Conservation (phyloP, 495 filamentous ascomycete genomes). For the Podospora australis region DNA sequence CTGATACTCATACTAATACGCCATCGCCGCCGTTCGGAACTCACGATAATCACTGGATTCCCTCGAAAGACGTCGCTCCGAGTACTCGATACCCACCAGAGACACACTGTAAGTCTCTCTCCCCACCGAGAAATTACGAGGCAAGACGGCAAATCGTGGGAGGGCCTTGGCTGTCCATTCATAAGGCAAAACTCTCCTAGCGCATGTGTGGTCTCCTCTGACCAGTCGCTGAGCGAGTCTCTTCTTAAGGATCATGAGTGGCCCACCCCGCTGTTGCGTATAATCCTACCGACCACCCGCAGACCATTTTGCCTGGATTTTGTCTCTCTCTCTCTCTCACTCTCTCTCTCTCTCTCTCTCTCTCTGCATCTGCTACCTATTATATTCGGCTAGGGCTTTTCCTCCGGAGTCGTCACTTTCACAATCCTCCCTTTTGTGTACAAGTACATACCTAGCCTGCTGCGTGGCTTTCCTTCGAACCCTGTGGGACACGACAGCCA, state of each 20-base stretch:
- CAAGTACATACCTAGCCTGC: constrained; percentile 8
- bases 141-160: constrained; percentile 10
- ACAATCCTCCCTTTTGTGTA: constrained; percentile 15
- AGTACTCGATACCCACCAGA: constrained; percentile 7
- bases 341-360: constrained; percentile 25
- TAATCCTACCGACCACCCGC: constrained; percentile 31
- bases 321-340: no score
- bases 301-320: constrained; percentile 20
- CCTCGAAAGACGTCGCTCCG: constrained; percentile 26
- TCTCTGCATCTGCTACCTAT: constrained; percentile 20
- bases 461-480: constrained; percentile 13
- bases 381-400: constrained; percentile 23
- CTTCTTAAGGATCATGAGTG: constrained; percentile 33
- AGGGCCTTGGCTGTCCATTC: constrained; percentile 26
- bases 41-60: constrained; percentile 4
- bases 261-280: constrained; percentile 31
- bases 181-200: constrained; percentile 19
- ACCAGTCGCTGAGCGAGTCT: constrained; percentile 38
- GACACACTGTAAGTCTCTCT: constrained; percentile 4
- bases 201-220: constrained; percentile 17
- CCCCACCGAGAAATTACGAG: constrained; percentile 11
- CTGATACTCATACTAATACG: constrained; percentile 2
- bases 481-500: constrained; percentile 10
- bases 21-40: constrained; percentile 1
- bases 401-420: no score